Conservation (phyloP, 345 rosid species). For the Gynandropsis gynandra region DNA sequence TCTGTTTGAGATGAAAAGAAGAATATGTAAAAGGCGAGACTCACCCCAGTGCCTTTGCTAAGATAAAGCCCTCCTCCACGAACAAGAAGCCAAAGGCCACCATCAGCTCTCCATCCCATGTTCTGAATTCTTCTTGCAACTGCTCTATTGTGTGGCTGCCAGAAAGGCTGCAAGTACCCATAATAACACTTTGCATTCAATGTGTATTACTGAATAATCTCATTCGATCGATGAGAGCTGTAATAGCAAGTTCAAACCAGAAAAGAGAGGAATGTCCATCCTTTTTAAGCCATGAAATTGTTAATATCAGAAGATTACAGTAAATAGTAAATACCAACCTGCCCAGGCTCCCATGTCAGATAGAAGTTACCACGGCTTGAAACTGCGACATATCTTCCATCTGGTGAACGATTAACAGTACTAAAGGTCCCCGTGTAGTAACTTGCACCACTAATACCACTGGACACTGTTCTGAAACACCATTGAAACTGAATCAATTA, state of each 20-base stretch:
- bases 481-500: slow-evolving; percentile 32
- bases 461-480: slow-evolving; percentile 91
- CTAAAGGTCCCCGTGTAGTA: slow-evolving; percentile 93
- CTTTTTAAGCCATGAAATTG: too few species aligned
- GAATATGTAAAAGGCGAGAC: slow-evolving; percentile 12
- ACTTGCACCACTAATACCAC: slow-evolving; percentile 99
- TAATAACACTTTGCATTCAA: slow-evolving; percentile 8
- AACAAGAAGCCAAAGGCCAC: slow-evolving; percentile 98
- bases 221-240: too few species aligned
- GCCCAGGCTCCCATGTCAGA: slow-evolving; percentile 97
- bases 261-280: too few species aligned
- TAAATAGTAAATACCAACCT: too few species aligned
- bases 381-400: slow-evolving; percentile 89
- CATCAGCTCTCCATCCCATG: slow-evolving; percentile 99
- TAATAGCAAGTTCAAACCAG: too few species aligned
- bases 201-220: neutral
- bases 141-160: slow-evolving; percentile 99
- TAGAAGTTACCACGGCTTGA: slow-evolving; percentile 98
- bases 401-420: slow-evolving; percentile 89
- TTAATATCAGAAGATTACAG: too few species aligned
- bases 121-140: slow-evolving; percentile 92
- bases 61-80: slow-evolving; percentile 99
- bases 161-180: slow-evolving; percentile 51
- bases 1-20: too few species aligned
- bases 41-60: slow-evolving; percentile 95